These are phyloP conservation scores for Piper betle DNA, from an alignment of 164 flowering plant genomes.

Conservation along the genomic window DNA sequence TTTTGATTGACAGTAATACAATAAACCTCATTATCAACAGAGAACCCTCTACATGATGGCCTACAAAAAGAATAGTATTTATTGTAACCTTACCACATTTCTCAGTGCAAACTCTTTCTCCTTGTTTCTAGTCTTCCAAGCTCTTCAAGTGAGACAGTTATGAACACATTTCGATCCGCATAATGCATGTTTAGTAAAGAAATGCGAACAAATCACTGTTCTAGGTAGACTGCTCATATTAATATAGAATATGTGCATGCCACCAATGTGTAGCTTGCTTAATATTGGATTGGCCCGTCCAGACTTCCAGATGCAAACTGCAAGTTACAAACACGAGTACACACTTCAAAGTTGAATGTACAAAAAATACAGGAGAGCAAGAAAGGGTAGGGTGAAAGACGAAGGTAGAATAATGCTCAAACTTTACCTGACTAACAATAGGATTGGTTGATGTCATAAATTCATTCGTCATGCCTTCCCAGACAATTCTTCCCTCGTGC, in stretches of 20 bases:
- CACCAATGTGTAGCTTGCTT: slow-evolving; percentile 2
- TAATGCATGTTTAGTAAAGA: neutral
- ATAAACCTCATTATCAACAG: too few species aligned
- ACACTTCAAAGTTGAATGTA: neutral
- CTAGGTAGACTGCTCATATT: neutral
- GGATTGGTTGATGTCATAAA: slow-evolving; percentile 70
- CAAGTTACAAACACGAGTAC: slow-evolving; percentile 2
- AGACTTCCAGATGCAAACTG: slow-evolving; percentile 98
- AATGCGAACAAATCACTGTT: neutral
- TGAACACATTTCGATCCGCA: neutral
- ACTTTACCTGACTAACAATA: slow-evolving; percentile 74
- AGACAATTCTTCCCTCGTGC: slow-evolving; percentile 71
- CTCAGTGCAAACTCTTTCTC: neutral
- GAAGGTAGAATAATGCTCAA: neutral
- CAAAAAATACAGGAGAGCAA: neutral
- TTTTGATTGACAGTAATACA: too few species aligned
- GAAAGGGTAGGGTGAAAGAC: neutral
- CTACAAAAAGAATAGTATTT: neutral
- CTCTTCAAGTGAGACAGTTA: neutral
- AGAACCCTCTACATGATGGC: neutral
- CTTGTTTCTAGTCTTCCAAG: neutral
- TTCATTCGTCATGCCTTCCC: slow-evolving; percentile 90
- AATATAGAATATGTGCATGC: neutral
- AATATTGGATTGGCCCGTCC: slow-evolving; percentile 86
- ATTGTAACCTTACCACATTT: neutral